phyloP scores from a whole-genome alignment of 495 filamentous ascomycete species.

The Penicillium coprophilum region DNA sequence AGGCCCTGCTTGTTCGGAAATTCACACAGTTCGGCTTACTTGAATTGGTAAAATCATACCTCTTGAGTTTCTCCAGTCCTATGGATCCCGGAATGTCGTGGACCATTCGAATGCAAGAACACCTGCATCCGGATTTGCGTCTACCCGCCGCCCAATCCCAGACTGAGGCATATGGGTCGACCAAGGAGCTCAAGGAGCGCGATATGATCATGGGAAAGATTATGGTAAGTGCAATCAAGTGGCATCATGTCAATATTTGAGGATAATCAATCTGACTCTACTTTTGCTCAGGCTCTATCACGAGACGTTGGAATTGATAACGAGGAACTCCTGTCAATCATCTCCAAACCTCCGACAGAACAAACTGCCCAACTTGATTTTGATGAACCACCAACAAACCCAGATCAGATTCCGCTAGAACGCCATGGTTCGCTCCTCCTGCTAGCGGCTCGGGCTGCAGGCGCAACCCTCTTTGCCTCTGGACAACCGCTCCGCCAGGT shows the following conservation, averaged over 20 bases:
- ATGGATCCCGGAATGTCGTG: constrained; percentile 68
- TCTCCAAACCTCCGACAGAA: constrained; percentile 28
- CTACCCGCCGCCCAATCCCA: constrained; percentile 50
- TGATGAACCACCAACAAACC: constrained; percentile 45
- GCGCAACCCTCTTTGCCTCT: constrained; percentile 34
- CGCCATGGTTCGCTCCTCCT: constrained; percentile 67
- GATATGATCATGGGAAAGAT: constrained; percentile 77
- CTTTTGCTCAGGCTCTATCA: constrained; percentile 59
- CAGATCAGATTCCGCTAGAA: constrained; percentile 71
- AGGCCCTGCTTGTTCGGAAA: constrained; percentile 58
- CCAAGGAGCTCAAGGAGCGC: constrained; percentile 60
- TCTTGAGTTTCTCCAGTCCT: constrained; percentile 54
- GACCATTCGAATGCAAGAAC: constrained; percentile 75
- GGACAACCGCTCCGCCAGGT: constrained; percentile 35
- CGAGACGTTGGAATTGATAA: constrained; percentile 62
- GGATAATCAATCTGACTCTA: not conserved
- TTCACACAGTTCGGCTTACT: constrained; percentile 84
- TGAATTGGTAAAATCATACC: constrained; percentile 79
- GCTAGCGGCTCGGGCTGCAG: constrained; percentile 51
- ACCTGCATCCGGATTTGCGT: constrained; percentile 54
- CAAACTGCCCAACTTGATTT: constrained; percentile 44
- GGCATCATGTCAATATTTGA: not conserved
- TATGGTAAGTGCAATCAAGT: constrained; percentile 52
- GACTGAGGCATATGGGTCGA: constrained; percentile 59
- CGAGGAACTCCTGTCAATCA: constrained; percentile 51